A percentile compares a stretch with the other conserved stretches of the same genome.
These are phyloP conservation scores for Ascochyta fabae DNA, from an alignment of 2,329 filamentous ascomycete genomes.

Conservation along the genomic window DNA sequence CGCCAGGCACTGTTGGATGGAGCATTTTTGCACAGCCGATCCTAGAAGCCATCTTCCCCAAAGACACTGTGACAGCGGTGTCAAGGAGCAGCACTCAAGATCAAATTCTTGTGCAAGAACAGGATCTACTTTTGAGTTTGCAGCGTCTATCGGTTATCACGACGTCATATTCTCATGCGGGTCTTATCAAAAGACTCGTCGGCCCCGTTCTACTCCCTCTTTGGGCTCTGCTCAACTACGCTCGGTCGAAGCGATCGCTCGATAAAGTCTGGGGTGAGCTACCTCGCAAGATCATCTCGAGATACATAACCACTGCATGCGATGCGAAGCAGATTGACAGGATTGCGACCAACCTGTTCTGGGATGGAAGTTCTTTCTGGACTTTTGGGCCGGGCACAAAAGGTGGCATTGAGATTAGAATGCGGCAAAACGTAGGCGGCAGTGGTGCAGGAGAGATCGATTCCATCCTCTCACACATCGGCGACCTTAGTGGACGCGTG, in stretches of 20 bases:
- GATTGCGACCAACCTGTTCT: slow-evolving; percentile 64
- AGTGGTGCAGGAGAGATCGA: slow-evolving; percentile 65
- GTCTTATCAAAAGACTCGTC: slow-evolving; percentile 67
- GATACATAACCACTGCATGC: slow-evolving; percentile 64
- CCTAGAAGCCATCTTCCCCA: slow-evolving; percentile 57
- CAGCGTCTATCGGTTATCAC: slow-evolving; percentile 63
- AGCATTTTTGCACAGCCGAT: slow-evolving; percentile 66
- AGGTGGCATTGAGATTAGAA: slow-evolving; percentile 61
- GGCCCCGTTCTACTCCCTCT: slow-evolving; percentile 65
- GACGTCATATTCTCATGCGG: slow-evolving; percentile 70
- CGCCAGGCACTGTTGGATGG: slow-evolving; percentile 69
- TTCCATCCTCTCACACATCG: slow-evolving; percentile 67
- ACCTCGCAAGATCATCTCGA: slow-evolving; percentile 36
- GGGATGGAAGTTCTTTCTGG: slow-evolving; percentile 62
- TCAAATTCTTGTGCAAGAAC: slow-evolving; percentile 55
- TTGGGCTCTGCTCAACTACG: slow-evolving; percentile 67
- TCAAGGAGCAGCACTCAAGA: slow-evolving; percentile 55
- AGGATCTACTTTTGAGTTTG: slow-evolving; percentile 60
- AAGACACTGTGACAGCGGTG: slow-evolving; percentile 46
- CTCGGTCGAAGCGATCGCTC: slow-evolving; percentile 38
- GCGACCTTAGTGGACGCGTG: slow-evolving; percentile 35
- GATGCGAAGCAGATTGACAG: slow-evolving; percentile 57
- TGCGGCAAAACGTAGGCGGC: slow-evolving; percentile 73
- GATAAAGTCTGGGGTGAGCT: slow-evolving; percentile 36
- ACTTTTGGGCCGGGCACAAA: slow-evolving; percentile 55